Conservation (phyloP, 257 asterid species). For the Vinca minor region DNA sequence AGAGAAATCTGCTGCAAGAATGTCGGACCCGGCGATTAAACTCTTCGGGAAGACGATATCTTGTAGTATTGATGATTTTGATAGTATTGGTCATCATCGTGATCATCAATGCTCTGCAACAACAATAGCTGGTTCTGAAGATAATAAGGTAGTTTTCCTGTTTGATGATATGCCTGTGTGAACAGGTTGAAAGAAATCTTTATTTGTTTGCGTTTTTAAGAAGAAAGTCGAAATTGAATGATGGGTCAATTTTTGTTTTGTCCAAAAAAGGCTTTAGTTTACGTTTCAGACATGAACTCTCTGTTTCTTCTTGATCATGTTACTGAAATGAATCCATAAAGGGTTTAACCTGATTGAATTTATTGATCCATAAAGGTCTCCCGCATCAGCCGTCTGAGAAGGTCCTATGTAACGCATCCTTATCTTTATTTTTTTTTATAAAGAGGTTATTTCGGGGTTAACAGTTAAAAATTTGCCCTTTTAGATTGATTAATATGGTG, state of each 20-base stretch:
- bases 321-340: neutral
- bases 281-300: neutral
- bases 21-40: conserved; percentile 58
- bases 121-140: conserved; percentile 32
- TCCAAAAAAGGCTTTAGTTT: neutral
- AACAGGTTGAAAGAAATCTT: conserved; percentile 8
- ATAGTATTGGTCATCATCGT: conserved; percentile 10
- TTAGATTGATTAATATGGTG: neutral
- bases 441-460: too few relatives aligned
- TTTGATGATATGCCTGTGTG: neutral
- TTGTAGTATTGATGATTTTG: conserved; percentile 7
- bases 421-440: too few relatives aligned
- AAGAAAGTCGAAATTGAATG: conserved; percentile 9
- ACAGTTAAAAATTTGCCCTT: neutral
- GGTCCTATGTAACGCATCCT: too few relatives aligned
- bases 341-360: neutral
- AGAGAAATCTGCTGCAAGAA: conserved; percentile 13
- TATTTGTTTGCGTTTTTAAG: conserved; percentile 9
- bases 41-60: conserved; percentile 71
- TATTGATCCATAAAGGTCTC: neutral
- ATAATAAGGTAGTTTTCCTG: conserved; percentile 37
- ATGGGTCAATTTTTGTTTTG: conserved; percentile 21
- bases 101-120: conserved; percentile 27
- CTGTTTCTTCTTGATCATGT: conserved; percentile 7
- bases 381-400: too few relatives aligned